Evolutionary conservation across 2,329 filamentous ascomycete genomes (phyloP).

Genomic region (Diaporthe batatas): DNA sequence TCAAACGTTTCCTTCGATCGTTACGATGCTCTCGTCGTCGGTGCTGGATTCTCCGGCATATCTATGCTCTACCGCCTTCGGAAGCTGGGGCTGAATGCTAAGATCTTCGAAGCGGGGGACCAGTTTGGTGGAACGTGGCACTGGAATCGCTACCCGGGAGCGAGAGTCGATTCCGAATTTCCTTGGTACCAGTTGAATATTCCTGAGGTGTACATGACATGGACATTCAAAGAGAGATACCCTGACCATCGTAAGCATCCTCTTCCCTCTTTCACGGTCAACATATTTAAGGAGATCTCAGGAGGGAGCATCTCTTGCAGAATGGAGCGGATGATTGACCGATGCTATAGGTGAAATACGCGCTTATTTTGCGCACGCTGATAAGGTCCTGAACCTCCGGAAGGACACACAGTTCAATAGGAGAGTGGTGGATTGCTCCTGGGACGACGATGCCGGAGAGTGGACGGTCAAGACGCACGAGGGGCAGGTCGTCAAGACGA

Average conservation of each 20-base stretch:
- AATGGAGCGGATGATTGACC: neutral
- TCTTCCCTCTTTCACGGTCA: too few species aligned
- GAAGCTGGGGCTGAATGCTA: slow-evolving; percentile 28
- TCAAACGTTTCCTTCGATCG: neutral
- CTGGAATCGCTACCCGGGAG: slow-evolving; percentile 56
- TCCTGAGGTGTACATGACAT: slow-evolving; percentile 58
- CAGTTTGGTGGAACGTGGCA: slow-evolving; percentile 42
- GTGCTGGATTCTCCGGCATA: slow-evolving; percentile 36
- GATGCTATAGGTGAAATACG: slow-evolving; percentile 51
- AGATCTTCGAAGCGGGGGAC: slow-evolving; percentile 38
- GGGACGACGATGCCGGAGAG: slow-evolving; percentile 50
- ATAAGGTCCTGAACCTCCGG: slow-evolving; percentile 57
- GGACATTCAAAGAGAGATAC: slow-evolving; percentile 58
- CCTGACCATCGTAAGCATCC: slow-evolving; percentile 48
- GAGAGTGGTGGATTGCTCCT: slow-evolving; percentile 57
- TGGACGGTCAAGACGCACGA: slow-evolving; percentile 61
- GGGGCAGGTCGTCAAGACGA: slow-evolving; percentile 54
- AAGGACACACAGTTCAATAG: slow-evolving; percentile 60
- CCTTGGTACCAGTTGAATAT: slow-evolving; percentile 49
- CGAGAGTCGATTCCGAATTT: slow-evolving; percentile 51
- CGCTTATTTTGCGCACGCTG: slow-evolving; percentile 62
- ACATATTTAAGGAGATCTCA: neutral
- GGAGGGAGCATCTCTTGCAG: neutral
- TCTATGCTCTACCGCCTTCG: slow-evolving; percentile 30
- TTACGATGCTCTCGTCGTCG: slow-evolving; percentile 35